Base-by-base conservation (phyloP, 305 asterid genomes). In the Galium porrigens region DNA sequence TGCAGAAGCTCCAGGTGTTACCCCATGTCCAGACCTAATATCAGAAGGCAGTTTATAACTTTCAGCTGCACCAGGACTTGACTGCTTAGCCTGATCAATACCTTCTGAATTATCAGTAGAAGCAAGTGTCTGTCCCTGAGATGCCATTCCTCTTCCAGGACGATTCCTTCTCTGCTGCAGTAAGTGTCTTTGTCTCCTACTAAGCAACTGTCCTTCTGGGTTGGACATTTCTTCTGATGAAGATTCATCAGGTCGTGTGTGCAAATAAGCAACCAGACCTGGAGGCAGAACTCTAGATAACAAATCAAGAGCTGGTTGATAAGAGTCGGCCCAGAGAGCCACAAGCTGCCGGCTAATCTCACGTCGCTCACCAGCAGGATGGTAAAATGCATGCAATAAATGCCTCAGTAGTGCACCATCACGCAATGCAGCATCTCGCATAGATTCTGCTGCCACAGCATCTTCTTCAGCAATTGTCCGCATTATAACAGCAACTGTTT, bases 391-490 rank as follows among this genome's bases (percentile, higher is more conserved):
- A 79, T 89, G 89, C 76, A 87, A 77, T 72, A 94, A 84, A 83
- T 94, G 97, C 86, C 97, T 85, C 83, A 94, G 80, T 61, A 94
- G 78, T 1, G 99, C 99, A 71, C 97, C 99, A 80, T 94, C 99
- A 70, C 99, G 96, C 74, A 94, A 83, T 70, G 99, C 94, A 66
- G 99, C 97, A 70, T 89, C 99, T 72, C 99, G 86, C 99, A 94
- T 94, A 62, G 99, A 94, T 77, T 94, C 99, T 62, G 99, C 99
- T 36, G 99, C 99, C 76, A 94, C 96, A 36, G 97, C 97, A 83
- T 94, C 99, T 84, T 94, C 99, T 82, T 94, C 99, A 4, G 99
- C 99, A 74, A 94, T 94, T 61, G 99, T 89, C 66, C 99, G 94
- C 99, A 94, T 94, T 59, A 94, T 84, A 41, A 94, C 97, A 32